A percentile compares a stretch with the other conserved stretches of the same genome.
These are phyloP conservation scores for Zizania palustris DNA, from an alignment of 202 grass and related monocot genomes.

Conservation along the genomic window DNA sequence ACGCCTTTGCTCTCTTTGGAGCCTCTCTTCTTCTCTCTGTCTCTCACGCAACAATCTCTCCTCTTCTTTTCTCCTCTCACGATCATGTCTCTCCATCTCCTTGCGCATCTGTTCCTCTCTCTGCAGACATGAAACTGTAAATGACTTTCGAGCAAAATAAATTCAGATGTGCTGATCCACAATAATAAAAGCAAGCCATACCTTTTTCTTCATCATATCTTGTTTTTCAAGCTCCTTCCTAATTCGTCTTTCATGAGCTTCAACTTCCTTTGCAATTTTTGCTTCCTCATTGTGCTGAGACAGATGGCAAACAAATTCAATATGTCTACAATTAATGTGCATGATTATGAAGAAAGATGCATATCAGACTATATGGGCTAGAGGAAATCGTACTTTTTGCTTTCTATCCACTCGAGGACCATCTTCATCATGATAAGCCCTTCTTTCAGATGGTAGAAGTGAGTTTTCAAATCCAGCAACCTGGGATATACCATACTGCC, in stretches of 20 bases:
- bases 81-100: constrained; percentile 94
- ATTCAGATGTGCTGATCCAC: constrained; percentile 11
- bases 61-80: constrained; percentile 98
- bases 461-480: constrained; percentile 66
- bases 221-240: constrained; percentile 99
- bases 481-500: constrained; percentile 60
- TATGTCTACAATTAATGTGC: constrained; percentile 24
- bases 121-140: constrained; percentile 50
- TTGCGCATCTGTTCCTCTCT: constrained; percentile 89
- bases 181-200: constrained; percentile 36
- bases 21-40: constrained; percentile 89
- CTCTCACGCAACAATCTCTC: constrained; percentile 86
- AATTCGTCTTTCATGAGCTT: constrained; percentile 91
- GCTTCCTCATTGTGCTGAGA: constrained; percentile 79
- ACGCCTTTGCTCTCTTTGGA: constrained; percentile 83
- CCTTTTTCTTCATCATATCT: constrained; percentile 88
- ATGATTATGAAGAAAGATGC: constrained; percentile 29
- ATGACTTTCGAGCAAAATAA: constrained; percentile 16
- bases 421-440: constrained; percentile 68
- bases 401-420: constrained; percentile 73
- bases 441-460: constrained; percentile 62
- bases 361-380: constrained; percentile 26
- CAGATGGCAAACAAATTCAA: constrained; percentile 39
- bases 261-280: constrained; percentile 97
- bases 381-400: constrained; percentile 69